Base-by-base conservation (phyloP, 192 early-diverging fungal genomes). In the Backusella tarrabulga region DNA sequence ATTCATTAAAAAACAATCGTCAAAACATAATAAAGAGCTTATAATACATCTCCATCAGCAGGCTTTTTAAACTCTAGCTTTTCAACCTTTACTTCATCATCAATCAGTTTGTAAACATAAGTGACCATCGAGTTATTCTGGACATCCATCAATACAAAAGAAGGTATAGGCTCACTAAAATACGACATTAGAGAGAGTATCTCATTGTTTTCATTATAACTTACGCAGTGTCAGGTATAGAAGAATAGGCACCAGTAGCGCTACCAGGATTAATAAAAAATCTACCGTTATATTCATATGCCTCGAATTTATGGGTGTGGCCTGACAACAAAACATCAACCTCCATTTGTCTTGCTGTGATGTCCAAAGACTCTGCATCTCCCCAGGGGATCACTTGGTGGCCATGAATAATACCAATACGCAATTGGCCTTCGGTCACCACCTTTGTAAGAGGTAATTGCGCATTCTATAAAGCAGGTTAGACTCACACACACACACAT, bases 211-310 rank as follows among this genome's bases (percentile, higher is more conserved):
- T 40, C 32, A 40, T 11, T 11, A 12, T 3, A n/a, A 84, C 73
- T 77, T 77, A 81, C 78, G 23, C 35, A 38, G 36, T 68, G 2
- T 46, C 79, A 56, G 77, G 74, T 50, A 68, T 52, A 68, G 74
- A 67, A 38, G 76, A 73, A 75, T 90, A 97, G 1, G 94, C 95
- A 32, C 97, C 97, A 0, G 97, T 99, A 17, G 96, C 94, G 40
- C 92, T 95, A n/a, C 97, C 97, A 1, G 97, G 97, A 80, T 98
- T 96, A 36, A 98, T 89, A 81, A 95, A 99, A 75, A 97, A 96
- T 79, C 93, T 86, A 15, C 96, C 96, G 38, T 98, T 94, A 71
- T 91, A 84, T 83, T 98, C 97, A 84, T 91, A 96, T 34, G 95
- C 95, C 77, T 96, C 93, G 70, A 98, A 98, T 54, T 88, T 81